Base-by-base conservation (phyloP, 176 grass and related monocot genomes). In the Avena atlantica region DNA sequence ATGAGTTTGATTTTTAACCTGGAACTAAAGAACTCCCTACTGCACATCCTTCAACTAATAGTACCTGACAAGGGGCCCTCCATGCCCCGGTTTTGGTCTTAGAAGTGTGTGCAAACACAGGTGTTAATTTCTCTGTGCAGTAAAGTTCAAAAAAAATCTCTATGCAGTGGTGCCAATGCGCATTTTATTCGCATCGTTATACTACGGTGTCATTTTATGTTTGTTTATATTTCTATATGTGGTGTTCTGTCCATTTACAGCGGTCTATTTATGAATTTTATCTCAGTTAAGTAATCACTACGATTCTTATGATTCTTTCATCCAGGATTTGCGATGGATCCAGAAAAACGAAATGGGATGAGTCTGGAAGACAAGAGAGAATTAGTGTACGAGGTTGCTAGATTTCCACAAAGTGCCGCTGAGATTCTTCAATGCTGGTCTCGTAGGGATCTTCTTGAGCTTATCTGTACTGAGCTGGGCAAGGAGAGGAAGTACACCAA, bases 401-500 rank as follows among this genome's bases (percentile, higher is more conserved):
- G 82, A 59, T 91, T 86, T 89, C 81, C 92, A 49, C 85, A 98
- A 47, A 65, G 91, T 91, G 96, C 93, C 6, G 75, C 81, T 16
- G 93, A 98, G 82, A 93, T 95, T 89, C 91, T 98, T 75, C 93
- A 95, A 40, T 95, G 93, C 70, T 98, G 96, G 96, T 94, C 85
- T 70, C 91, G 93, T 12, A 89, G 74, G 79, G 96, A 98, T 68
- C 90, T 98, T 82, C 91, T 98, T 73, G 84, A 98, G 83, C 84
- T 98, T 73, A 91, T 98, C 34, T 94, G 91, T 73, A 86, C 83
- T 78, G 96, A 95, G 81, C 87, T 95, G 74, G 96, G 96, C 61
- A 98, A 94, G 74, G 96, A 98, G 72, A 95, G 96, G 90, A 98
- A 98, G 72, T 98, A 98, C 79, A 92, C 91, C 24, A 89, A 94